A percentile compares a stretch with the other conserved stretches of the same genome.
Evolutionary conservation across 208 protist genomes (phyloP).

Genomic region (Kentomonas sorsogonicus): DNA sequence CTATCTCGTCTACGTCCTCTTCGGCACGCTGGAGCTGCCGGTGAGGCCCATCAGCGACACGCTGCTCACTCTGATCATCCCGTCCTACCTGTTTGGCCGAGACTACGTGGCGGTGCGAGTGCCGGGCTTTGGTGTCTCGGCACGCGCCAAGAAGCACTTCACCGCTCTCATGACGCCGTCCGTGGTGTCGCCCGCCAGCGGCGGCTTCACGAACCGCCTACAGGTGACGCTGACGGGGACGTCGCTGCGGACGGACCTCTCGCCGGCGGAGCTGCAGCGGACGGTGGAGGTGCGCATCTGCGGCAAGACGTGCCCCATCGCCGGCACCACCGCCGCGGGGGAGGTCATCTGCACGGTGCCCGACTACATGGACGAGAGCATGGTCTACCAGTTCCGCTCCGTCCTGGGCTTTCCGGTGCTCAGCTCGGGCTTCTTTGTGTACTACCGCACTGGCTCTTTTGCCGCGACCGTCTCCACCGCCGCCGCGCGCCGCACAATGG

Average conservation of each 20-base stretch:
- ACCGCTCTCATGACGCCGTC: conserved; percentile 27
- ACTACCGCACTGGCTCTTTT: conserved; percentile 3
- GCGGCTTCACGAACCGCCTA: conserved; percentile 16
- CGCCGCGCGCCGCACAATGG: no score
- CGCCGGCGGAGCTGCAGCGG: background rate
- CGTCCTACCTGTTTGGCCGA: conserved; percentile 15
- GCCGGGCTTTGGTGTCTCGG: conserved; percentile 15
- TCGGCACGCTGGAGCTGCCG: conserved; percentile 6
- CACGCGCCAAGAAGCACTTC: conserved; percentile 6
- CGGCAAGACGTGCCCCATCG: conserved; percentile 23
- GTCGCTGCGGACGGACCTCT: conserved; percentile 1
- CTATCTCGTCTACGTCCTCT: conserved; percentile 5
- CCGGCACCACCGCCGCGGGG: conserved; percentile 10
- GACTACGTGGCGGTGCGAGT: conserved; percentile 19
- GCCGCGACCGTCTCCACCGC: background rate
- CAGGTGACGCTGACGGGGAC: conserved; percentile 25
- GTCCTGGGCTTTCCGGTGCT: conserved; percentile 16
- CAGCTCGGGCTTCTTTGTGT: conserved; percentile 11
- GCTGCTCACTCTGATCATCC: conserved; percentile 14
- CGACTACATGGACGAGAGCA: conserved; percentile 27
- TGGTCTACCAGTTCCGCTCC: conserved; percentile 14
- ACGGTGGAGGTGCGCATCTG: conserved; percentile 29
- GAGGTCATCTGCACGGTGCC: conserved; percentile 28
- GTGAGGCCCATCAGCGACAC: conserved; percentile 13
- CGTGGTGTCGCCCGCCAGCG: conserved; percentile 17